phyloP scores from a whole-genome alignment of 1,139 yeast genomes.

The Yamadazyma jaroonii region DNA sequence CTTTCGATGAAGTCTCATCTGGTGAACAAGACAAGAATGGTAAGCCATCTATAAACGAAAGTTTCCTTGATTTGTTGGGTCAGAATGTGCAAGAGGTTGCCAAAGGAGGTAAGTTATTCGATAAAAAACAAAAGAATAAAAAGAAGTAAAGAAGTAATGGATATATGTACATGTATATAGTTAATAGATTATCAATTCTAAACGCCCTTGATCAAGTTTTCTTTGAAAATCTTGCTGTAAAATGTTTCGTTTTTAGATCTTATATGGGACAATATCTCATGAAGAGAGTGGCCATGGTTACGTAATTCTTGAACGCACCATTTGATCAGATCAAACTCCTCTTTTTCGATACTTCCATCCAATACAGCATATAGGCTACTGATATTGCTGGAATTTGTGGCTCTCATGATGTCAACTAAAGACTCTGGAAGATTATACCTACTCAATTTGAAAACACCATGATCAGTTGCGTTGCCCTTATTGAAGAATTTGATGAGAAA shows the following conservation, averaged over 20 bases:
- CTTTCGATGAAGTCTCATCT: constrained; percentile 32
- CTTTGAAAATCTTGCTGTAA: constrained; percentile 3
- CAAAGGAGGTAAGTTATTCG: constrained; percentile 58
- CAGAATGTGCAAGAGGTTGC: constrained; percentile 61
- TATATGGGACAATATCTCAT: constrained; percentile 16
- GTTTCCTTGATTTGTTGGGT: constrained; percentile 60
- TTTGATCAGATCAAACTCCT: constrained; percentile 20
- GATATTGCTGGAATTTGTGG: constrained; percentile 6
- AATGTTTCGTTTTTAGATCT: constrained; percentile 1
- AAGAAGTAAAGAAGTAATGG: constrained; percentile 4
- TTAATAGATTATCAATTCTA: constrained; percentile 4
- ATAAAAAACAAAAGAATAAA: constrained; percentile 43
- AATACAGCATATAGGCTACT: constrained; percentile 9
- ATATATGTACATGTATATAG: constrained; percentile 18
- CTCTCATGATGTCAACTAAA: constrained; percentile 7
- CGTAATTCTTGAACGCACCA: constrained; percentile 38
- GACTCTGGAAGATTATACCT: constrained; percentile 11
- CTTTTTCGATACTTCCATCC: constrained; percentile 21
- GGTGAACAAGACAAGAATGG: constrained; percentile 13
- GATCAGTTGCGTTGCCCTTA: not conserved
- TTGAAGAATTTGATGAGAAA: constrained; percentile 4
- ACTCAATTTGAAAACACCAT: not conserved
- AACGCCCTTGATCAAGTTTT: not conserved
- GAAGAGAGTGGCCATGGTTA: constrained; percentile 24
- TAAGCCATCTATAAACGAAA: constrained; percentile 32